Conservation (phyloP, 1,139 yeast species). For the Hansenula anomala region DNA sequence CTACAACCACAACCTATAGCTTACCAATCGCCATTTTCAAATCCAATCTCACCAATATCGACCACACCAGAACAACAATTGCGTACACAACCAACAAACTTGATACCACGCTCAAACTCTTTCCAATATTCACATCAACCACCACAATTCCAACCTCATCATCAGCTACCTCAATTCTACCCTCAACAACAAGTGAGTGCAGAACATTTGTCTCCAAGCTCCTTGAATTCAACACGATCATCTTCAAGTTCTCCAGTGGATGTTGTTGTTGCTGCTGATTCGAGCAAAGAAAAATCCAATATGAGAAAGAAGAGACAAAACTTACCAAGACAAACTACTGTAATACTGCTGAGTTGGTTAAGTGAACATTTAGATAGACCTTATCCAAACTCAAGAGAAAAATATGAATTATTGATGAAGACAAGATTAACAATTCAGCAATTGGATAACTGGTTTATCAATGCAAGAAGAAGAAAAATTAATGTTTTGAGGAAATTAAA, state of each 20-base stretch:
- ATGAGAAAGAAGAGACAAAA: conserved; percentile 50
- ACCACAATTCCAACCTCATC: conserved; percentile 1
- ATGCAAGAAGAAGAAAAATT: conserved; percentile 76
- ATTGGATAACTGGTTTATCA: conserved; percentile 85
- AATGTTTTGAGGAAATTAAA: conserved; percentile 37
- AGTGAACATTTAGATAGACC: conserved; percentile 78
- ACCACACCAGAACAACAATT: conserved; percentile 4
- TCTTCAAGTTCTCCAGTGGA: conserved; percentile 2
- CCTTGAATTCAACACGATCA: too few relatives aligned
- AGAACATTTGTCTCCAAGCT: background rate
- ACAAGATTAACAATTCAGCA: conserved; percentile 84
- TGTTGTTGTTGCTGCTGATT: background rate
- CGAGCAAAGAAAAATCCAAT: conserved; percentile 7
- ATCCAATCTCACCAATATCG: conserved; percentile 7
- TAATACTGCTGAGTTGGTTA: conserved; percentile 68
- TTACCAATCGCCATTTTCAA: conserved; percentile 3
- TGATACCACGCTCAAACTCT: conserved; percentile 3
- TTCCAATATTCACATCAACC: conserved; percentile 1
- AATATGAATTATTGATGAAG: conserved; percentile 61
- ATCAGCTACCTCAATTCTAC: background rate
- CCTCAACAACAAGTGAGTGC: conserved; percentile 2
- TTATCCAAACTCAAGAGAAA: conserved; percentile 80
- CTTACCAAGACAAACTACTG: conserved; percentile 77
- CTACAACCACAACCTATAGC: conserved; percentile 7
- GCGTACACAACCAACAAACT: conserved; percentile 1